Conservation (phyloP, 2,329 filamentous ascomycete genomes). For the Aspergillus sp. region DNA sequence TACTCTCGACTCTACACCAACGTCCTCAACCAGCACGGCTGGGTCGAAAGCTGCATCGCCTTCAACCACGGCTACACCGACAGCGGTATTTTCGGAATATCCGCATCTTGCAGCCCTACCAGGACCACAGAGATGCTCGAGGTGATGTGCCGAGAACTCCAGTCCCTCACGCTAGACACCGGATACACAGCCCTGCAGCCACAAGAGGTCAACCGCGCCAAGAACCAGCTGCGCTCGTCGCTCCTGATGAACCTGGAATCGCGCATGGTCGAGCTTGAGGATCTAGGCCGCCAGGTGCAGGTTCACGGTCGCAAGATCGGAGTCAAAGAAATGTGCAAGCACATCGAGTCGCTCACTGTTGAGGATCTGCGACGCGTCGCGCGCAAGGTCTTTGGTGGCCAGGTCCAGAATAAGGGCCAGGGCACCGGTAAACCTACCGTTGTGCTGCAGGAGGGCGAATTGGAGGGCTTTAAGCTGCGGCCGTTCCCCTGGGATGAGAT, state of each 20-base stretch:
- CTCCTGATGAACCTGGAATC: constrained; percentile 97
- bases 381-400: constrained; percentile 71
- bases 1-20: constrained; percentile 97
- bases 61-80: constrained; percentile 99
- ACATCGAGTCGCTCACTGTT: constrained; percentile 80
- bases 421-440: constrained; percentile 91
- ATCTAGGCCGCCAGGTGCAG: constrained; percentile 91
- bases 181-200: constrained; percentile 72
- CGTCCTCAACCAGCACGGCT: constrained; percentile 94
- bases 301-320: constrained; percentile 93
- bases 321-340: constrained; percentile 86
- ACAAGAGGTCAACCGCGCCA: constrained; percentile 83
- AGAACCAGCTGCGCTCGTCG: constrained; percentile 90
- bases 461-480: constrained; percentile 66
- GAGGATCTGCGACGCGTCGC: constrained; percentile 81
- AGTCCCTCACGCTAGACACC: constrained; percentile 70
- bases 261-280: constrained; percentile 95
- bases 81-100: constrained; percentile 91
- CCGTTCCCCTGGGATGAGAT: constrained; percentile 84
- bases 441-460: constrained; percentile 86
- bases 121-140: constrained; percentile 83
- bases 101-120: constrained; percentile 77
- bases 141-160: constrained; percentile 89
- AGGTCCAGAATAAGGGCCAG: constrained; percentile 69
- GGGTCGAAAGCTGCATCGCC: constrained; percentile 92